Conservation (phyloP, 345 rosid species). For the Aquilaria sinensis region DNA sequence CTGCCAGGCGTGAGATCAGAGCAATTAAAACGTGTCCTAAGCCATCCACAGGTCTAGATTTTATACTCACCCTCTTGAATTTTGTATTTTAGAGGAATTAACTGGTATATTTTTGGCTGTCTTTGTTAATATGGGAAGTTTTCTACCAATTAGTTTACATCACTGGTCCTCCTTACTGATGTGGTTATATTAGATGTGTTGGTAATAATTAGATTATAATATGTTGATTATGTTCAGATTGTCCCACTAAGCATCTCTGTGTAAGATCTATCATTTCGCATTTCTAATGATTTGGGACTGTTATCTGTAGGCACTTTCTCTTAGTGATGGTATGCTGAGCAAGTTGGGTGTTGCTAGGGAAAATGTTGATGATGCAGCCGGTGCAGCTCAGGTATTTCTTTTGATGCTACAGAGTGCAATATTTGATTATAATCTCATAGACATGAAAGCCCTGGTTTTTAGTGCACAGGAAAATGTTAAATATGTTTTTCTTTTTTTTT, state of each 20-base stretch:
- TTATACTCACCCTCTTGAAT: not conserved
- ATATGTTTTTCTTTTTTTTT: conserved; percentile 3
- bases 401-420: not conserved
- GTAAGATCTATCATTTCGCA: no score
- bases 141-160: not conserved
- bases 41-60: conserved; percentile 49
- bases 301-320: conserved; percentile 37
- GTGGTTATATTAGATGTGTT: not conserved
- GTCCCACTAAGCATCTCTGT: not conserved
- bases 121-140: not conserved
- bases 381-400: conserved; percentile 46
- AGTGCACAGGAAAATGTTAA: conserved; percentile 14
- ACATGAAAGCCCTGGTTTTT: no score
- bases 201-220: not conserved
- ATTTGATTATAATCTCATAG: no score
- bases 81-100: not conserved
- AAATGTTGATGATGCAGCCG: conserved; percentile 38
- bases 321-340: conserved; percentile 32
- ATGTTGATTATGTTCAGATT: not conserved
- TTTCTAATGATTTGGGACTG: not conserved
- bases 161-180: not conserved
- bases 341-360: conserved; percentile 38
- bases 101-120: not conserved
- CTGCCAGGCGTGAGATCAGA: conserved; percentile 43
- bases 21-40: conserved; percentile 46